phyloP scores from a whole-genome alignment of 768 basidiomycete genomes.

The Grammothele lineata region DNA sequence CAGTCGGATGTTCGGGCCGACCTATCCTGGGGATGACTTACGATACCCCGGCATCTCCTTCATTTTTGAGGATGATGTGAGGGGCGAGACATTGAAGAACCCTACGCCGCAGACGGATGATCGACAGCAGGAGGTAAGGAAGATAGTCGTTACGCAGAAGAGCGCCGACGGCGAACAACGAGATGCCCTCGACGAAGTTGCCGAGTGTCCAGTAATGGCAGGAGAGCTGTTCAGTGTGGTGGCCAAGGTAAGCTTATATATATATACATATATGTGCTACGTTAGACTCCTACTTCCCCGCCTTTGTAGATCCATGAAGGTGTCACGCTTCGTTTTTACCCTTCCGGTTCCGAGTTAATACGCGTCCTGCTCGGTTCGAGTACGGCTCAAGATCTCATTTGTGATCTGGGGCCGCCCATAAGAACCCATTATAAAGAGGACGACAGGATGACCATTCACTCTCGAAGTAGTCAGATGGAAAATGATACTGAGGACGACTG shows the following conservation, averaged over 20 bases:
- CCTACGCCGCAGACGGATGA: slow-evolving; percentile 46
- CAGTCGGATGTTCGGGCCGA: slow-evolving; percentile 75
- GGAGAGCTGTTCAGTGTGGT: slow-evolving; percentile 68
- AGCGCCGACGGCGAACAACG: slow-evolving; percentile 46
- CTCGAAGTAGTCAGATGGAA: slow-evolving; percentile 40
- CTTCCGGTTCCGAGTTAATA: slow-evolving; percentile 45
- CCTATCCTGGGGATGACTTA: slow-evolving; percentile 73
- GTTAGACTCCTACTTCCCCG: too few species aligned
- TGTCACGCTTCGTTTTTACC: slow-evolving; percentile 64
- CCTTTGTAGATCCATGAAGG: slow-evolving; percentile 78
- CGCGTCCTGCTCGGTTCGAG: slow-evolving; percentile 68
- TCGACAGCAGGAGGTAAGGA: slow-evolving; percentile 70
- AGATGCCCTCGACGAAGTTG: slow-evolving; percentile 73
- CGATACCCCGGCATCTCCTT: slow-evolving; percentile 84
- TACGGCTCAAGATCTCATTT: slow-evolving; percentile 74
- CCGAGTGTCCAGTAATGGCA: slow-evolving; percentile 60
- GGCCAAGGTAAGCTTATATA: slow-evolving; percentile 47
- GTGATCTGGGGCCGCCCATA: slow-evolving; percentile 76
- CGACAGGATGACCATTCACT: slow-evolving; percentile 81
- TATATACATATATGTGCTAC: too few species aligned
- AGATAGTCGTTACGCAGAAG: slow-evolving; percentile 71
- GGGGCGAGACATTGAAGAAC: slow-evolving; percentile 47
- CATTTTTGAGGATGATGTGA: slow-evolving; percentile 71
- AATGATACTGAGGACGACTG: slow-evolving; percentile 49
- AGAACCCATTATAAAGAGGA: slow-evolving; percentile 86